Evolutionary conservation across 306 rosid genomes (phyloP), one percentile per base, ranked within the genome.

Genomic region (Geum urbanum): DNA sequence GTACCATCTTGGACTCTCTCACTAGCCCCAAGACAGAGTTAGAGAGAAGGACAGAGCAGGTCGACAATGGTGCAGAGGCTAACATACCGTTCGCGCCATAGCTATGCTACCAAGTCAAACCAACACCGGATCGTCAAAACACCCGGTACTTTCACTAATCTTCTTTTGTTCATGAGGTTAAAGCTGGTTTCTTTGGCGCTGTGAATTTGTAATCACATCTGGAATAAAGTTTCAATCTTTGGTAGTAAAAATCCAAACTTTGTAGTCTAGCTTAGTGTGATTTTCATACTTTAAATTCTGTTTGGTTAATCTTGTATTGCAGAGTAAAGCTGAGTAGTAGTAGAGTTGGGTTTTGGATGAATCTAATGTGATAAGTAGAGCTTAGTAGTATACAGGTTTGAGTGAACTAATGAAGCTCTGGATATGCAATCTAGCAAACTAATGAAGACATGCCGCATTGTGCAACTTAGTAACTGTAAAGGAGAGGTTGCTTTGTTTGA

Each of bases 31-130:
- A 40, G 19, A 14, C 63, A 12, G 39, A 39, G 60, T 10, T 3
- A 4, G 15, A 9, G 47, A 39, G 66, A 6, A 16, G 3, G 48
- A 37, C 32, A n/a, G 32, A 50, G 48, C 9, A 9, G 8, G 32
- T 56, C n/a, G 14, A 57, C 43, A 63, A 71, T 71, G 67, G 68
- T 56, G 66, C 70, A 72, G 62, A 60, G 76, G 46, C 76, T 72
- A 4, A 63, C 70, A 2, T 72, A 72, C 70, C 69, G 76, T 15
- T 18, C 69, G 62, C 69, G 70, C 44, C 76, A 72, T 16, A 72
- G 70, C 76, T 72, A 63, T 41, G 76, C 76, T 4, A 61, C 70
- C 70, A 72, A 61, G 53, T 73, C 76, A 10, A 73, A 73, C 48
- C 69, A 73, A 32, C 76, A 73, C 58, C 61, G 76, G 53, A 52